Base-by-base conservation (phyloP, 2,329 filamentous ascomycete species). In the Helminthosporium solani region DNA sequence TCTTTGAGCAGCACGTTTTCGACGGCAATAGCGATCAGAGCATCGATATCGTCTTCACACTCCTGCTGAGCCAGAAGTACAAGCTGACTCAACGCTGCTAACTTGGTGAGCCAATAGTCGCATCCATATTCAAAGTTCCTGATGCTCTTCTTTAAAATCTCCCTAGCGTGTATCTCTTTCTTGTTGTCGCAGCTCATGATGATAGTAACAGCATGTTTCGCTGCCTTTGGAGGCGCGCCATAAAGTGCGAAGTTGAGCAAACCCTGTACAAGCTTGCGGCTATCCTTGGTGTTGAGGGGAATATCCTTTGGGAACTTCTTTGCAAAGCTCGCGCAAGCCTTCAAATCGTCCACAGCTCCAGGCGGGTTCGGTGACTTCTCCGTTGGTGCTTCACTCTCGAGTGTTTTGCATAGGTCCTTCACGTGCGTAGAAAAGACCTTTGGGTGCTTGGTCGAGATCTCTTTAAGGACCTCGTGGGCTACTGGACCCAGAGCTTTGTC, bases 121-220 rank as follows among this genome's bases (percentile, higher is more conserved):
- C 81, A 79, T 1, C 83, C 88, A 54, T 90, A 91, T 2, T 79
- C 76, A 76, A 88, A 91, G 40, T 83, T 80, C 54, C 88, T 84
- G 54, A 88, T 81, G 48, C 86, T 86, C 64, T 86, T 87, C 44
- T 86, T 81, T 7, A 96, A 72, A 9, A 99, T 78, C 57, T 95
- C 90, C 42, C 86, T 90, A 7, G 90, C 88, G 49, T 90, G 88
- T 74, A 95, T 86, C 62, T 91, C 87, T 67, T 89, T 94, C 57
- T 83, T 83, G 40, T 91, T 84, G 18, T 84, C 77, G 8, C 85
- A 85, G 28, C 88, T 85, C 70, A 96, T 83, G 43, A 99, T 78
- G 54, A 99, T 90, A 21, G 89, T 91, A 39, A 97, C 84, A 0
- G 94, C 94, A 72, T 97, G 90, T 70, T 99, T 99, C 18, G 92